Base-by-base conservation (phyloP, 345 rosid species). In the Conringia planisiliqua region DNA sequence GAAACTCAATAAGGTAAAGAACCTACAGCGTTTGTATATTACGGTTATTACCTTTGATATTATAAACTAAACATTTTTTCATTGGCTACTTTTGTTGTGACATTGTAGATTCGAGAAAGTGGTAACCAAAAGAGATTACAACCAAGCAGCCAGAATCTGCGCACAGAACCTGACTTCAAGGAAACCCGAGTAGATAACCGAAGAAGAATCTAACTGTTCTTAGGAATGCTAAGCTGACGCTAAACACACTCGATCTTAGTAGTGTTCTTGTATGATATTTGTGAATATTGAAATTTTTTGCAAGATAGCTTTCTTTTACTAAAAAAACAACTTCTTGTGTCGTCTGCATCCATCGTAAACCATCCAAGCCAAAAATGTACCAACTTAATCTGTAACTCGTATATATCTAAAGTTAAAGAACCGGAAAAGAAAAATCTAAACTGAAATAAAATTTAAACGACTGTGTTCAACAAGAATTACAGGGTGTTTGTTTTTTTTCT, bases 1-100 rank as follows among this genome's bases (percentile, higher is more conserved):
- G 55, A 95, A 90, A 81, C 98, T 95, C 62, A 68, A 86, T 57
- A 86, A 90, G 95, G 97, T 90, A 79, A 83, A 42, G 51, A 70
- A 32, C 17, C 51, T 70, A 55, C 26, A 0, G 2, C 3, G 55
- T 51, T 22, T 51, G 57, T 6, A n/a, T n/a, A 11, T 6, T n/a
- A n/a, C n/a, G n/a, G n/a, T n/a, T n/a, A n/a, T n/a, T 27, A 27
- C 30, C 4, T 27, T 27, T 27, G 3, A 10, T 1, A n/a, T 18
- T 57, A 8, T 33, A 36, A 1, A 13, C 33, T 13, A 44, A 62
- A 10, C 32, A 27, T 36, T 29, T 38, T 18, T 0, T 27, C 24
- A 9, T 29, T 40, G 51, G 66, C 32, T 43, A 9, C 17, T 18
- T 18, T 16, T 26, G 2, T 3, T 17, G 43, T 72, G 13, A 7